Evolutionary conservation across 805 yeast species (phyloP).

Genomic region (Candida boidinii): DNA sequence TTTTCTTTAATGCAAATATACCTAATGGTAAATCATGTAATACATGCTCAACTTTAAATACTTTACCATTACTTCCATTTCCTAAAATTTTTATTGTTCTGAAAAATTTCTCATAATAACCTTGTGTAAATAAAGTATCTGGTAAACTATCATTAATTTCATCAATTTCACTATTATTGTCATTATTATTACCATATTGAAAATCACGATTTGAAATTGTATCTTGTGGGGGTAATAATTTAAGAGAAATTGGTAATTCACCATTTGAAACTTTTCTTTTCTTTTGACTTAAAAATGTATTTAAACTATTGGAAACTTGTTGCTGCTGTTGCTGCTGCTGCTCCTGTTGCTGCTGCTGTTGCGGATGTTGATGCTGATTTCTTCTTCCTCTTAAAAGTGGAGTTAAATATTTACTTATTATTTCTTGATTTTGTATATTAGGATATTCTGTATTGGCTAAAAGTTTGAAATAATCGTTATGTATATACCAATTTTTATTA

Average conservation of each 20-base stretch:
- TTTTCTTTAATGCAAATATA: constrained; percentile 74
- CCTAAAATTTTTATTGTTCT: constrained; percentile 55
- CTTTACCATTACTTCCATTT: constrained; percentile 79
- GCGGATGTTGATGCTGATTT: constrained; percentile 1
- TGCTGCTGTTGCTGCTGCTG: not conserved
- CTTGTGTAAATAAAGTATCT: constrained; percentile 60
- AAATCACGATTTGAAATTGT: not conserved
- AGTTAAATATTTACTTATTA: not conserved
- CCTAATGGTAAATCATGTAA: constrained; percentile 67
- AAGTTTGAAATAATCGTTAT: constrained; percentile 1
- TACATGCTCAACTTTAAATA: constrained; percentile 76
- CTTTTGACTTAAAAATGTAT: constrained; percentile 8
- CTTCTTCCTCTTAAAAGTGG: not conserved
- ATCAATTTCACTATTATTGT: not conserved
- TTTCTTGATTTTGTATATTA: not conserved
- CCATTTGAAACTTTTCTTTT: not conserved
- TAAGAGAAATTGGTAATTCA: constrained; percentile 3
- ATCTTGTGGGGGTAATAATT: constrained; percentile 2
- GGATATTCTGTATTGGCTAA: constrained; percentile 1
- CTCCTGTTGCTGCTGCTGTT: not conserved
- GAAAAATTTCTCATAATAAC: constrained; percentile 72
- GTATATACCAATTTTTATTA: not conserved
- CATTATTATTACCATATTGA: no score
- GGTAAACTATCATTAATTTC: constrained; percentile 12
- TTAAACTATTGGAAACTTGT: constrained; percentile 2